Evolutionary conservation across 2,329 filamentous ascomycete species (phyloP).

Genomic region (Lasiodiplodia hormozganensis): DNA sequence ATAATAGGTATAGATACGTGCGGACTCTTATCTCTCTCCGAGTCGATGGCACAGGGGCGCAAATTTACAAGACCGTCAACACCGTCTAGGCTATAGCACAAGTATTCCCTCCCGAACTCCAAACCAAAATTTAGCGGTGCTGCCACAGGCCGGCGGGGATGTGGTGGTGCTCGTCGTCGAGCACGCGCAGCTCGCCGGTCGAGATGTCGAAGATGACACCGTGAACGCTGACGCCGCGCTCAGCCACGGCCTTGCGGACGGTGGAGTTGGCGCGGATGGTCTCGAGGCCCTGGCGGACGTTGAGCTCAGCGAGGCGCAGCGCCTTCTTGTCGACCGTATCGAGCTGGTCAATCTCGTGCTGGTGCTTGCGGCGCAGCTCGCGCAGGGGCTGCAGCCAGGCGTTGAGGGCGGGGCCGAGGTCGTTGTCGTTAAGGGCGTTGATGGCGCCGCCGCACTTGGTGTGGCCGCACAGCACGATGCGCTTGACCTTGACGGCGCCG

Average conservation of each 20-base stretch:
- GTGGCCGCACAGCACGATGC: slow-evolving; percentile 68
- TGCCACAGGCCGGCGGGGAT: slow-evolving; percentile 20
- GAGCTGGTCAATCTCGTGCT: slow-evolving; percentile 57
- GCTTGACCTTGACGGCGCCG: slow-evolving; percentile 69
- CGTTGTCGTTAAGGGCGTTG: slow-evolving; percentile 62
- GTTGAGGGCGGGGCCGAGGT: slow-evolving; percentile 64
- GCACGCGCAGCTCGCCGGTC: slow-evolving; percentile 22
- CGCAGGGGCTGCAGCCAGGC: slow-evolving; percentile 67
- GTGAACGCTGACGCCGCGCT: slow-evolving; percentile 76
- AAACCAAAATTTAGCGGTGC: slow-evolving; percentile 7
- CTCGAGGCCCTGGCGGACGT: slow-evolving; percentile 71
- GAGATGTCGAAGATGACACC: slow-evolving; percentile 76
- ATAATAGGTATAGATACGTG: slow-evolving; percentile 9
- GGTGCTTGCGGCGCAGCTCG: slow-evolving; percentile 61
- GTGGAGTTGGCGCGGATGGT: slow-evolving; percentile 72
- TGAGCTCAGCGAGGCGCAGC: slow-evolving; percentile 74
- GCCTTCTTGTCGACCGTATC: slow-evolving; percentile 56
- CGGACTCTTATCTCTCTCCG: slow-evolving; percentile 1
- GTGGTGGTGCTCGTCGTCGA: slow-evolving; percentile 8
- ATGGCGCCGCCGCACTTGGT: slow-evolving; percentile 66
- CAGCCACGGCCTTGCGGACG: slow-evolving; percentile 72
- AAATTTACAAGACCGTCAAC: neutral
- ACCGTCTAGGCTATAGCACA: slow-evolving; percentile 1
- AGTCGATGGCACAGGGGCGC: neutral
- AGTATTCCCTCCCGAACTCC: slow-evolving; percentile 10